These are phyloP conservation scores for Heliosperma pusillum DNA, from an alignment of 148 eudicot genomes.

Conservation along the genomic window DNA sequence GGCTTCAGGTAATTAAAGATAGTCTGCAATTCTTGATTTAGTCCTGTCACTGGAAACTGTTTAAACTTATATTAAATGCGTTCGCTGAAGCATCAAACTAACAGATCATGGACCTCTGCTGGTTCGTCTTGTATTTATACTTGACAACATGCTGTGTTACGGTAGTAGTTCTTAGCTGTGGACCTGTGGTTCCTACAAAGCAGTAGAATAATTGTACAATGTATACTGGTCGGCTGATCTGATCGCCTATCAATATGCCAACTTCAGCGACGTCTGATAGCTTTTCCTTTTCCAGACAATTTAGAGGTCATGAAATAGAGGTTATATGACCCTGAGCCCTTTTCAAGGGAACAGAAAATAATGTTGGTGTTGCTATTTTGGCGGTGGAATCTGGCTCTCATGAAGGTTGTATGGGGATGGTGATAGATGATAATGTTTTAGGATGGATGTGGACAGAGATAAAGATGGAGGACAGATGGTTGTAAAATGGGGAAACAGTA, in stretches of 20 bases:
- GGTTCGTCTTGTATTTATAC: not conserved
- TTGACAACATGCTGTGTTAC: not conserved
- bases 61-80: not conserved
- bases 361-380: too few relatives aligned
- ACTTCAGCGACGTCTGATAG: not conserved
- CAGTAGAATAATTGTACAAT: not conserved
- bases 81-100: not conserved
- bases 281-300: too few relatives aligned
- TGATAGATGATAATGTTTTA: too few relatives aligned
- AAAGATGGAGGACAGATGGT: too few relatives aligned
- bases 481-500: too few relatives aligned
- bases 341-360: too few relatives aligned
- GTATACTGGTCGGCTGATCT: not conserved
- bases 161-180: not conserved
- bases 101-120: not conserved
- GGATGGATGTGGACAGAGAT: too few relatives aligned
- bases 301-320: too few relatives aligned
- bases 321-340: too few relatives aligned
- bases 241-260: not conserved
- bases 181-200: too few relatives aligned
- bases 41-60: not conserved
- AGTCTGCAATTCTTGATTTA: not conserved
- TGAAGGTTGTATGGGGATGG: too few relatives aligned
- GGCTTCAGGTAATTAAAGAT: constrained; percentile 72
- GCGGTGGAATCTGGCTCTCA: too few relatives aligned